These are phyloP conservation scores for Pinguiococcus pyrenoidosus DNA, from an alignment of 108 stramenopile genomes.

Conservation along the genomic window DNA sequence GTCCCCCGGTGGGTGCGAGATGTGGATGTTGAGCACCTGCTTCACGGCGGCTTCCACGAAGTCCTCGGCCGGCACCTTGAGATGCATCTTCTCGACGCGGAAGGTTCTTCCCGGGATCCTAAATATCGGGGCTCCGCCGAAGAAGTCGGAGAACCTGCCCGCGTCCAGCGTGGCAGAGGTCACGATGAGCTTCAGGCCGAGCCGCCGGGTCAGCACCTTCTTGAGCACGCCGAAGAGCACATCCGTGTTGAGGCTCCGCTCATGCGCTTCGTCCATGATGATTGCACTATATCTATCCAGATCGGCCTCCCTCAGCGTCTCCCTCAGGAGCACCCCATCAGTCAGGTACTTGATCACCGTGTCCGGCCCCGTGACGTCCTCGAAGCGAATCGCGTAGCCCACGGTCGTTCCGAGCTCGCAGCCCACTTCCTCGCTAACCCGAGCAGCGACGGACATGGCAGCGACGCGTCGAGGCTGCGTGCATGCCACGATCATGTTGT, in stretches of 20 bases:
- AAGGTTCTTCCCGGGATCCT: conserved; percentile 87
- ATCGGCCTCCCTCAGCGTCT: conserved; percentile 82
- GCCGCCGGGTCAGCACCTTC: conserved; percentile 60
- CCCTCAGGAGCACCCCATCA: conserved; percentile 90
- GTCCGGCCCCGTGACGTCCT: conserved; percentile 71
- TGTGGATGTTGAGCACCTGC: conserved; percentile 90
- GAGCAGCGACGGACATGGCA: conserved; percentile 97
- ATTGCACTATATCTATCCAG: conserved; percentile 74
- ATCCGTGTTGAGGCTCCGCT: conserved; percentile 85
- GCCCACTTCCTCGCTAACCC: conserved; percentile 88
- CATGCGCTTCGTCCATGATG: conserved; percentile 98
- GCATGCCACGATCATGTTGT: conserved; percentile 65
- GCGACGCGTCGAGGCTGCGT: conserved; percentile 89
- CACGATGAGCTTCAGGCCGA: conserved; percentile 91
- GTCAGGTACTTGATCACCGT: conserved; percentile 89
- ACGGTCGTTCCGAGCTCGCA: conserved; percentile 66
- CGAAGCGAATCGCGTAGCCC: conserved; percentile 97
- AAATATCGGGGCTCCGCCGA: conserved; percentile 87
- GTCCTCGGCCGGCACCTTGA: conserved; percentile 81
- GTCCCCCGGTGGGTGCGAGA: conserved; percentile 88
- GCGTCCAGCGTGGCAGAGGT: conserved; percentile 92
- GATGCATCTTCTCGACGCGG: conserved; percentile 61
- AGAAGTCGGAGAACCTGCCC: conserved; percentile 81
- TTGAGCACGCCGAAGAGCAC: conserved; percentile 91
- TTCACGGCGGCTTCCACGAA: conserved; percentile 97